Conservation (phyloP, 192 early-diverging fungal genomes). For the Paraglomus occultum region DNA sequence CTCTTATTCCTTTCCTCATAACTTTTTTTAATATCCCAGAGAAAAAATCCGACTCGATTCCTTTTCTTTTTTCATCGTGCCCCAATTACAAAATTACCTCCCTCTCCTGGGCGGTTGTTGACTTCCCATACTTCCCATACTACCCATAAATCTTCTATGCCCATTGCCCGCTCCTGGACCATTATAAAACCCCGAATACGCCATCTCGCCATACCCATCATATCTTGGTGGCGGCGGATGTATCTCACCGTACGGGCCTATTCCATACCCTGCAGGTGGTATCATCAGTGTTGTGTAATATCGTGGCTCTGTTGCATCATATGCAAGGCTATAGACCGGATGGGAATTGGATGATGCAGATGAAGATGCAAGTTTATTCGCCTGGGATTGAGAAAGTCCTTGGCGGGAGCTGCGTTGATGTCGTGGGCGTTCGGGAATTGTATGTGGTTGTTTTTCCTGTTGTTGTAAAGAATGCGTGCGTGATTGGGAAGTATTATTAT, state of each 20-base stretch:
- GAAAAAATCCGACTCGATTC: no score
- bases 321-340: conserved; percentile 26
- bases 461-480: conserved; percentile 14
- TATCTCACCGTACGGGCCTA: conserved; percentile 24
- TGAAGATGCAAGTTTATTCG: conserved; percentile 20
- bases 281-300: conserved; percentile 28
- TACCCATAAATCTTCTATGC: conserved; percentile 29
- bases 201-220: conserved; percentile 31
- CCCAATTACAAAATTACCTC: no score
- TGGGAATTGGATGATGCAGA: conserved; percentile 4
- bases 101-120: no score
- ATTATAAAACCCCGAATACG: conserved; percentile 25
- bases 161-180: background rate
- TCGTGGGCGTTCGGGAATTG: background rate
- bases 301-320: conserved; percentile 27
- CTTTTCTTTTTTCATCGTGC: no score
- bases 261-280: conserved; percentile 19
- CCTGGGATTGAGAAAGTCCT: conserved; percentile 15
- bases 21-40: no score
- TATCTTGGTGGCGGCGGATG: conserved; percentile 21
- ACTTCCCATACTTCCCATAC: background rate
- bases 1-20: no score
- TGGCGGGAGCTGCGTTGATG: conserved; percentile 13
- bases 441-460: background rate
- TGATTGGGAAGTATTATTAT: conserved; percentile 1